phyloP scores from a whole-genome alignment of 2,329 filamentous ascomycete species.

The Ascochyta lentis region DNA sequence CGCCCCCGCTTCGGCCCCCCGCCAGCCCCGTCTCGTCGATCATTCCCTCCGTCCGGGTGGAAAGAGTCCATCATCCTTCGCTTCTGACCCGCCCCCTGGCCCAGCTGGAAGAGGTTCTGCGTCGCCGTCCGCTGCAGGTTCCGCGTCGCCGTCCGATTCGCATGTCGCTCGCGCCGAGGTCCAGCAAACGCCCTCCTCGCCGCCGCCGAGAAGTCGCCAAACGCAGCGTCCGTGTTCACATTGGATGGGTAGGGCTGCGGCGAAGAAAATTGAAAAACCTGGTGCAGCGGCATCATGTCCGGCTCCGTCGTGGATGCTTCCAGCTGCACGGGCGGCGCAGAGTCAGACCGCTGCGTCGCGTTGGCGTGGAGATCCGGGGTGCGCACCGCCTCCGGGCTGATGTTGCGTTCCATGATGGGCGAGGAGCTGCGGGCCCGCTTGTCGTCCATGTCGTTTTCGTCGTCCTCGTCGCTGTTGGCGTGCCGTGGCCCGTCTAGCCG shows the following conservation, averaged over 20 bases:
- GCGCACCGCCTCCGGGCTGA: constrained; percentile 51
- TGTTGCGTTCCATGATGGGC: constrained; percentile 62
- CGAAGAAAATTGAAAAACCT: constrained; percentile 72
- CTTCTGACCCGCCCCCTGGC: constrained; percentile 73
- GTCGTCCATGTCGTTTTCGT: constrained; percentile 68
- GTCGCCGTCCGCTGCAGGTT: constrained; percentile 41
- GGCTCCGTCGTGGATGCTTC: constrained; percentile 40
- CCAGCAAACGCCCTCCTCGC: constrained; percentile 42
- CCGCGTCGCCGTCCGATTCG: constrained; percentile 46
- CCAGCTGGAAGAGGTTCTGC: constrained; percentile 56
- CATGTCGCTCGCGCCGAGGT: constrained; percentile 49
- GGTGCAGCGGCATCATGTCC: constrained; percentile 40
- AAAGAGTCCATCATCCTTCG: constrained; percentile 78
- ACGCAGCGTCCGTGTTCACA: constrained; percentile 44
- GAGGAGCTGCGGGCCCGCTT: constrained; percentile 67
- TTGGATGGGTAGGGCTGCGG: constrained; percentile 63
- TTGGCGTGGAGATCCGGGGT: constrained; percentile 29
- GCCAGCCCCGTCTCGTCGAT: constrained; percentile 60
- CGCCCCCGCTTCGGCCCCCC: constrained; percentile 50
- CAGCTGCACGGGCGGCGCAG: constrained; percentile 50
- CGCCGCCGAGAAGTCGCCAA: constrained; percentile 35
- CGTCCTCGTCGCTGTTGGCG: constrained; percentile 65
- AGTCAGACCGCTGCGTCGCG: constrained; percentile 34
- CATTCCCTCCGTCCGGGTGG: constrained; percentile 69
- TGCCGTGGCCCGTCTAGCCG: constrained; percentile 66